Percentiles rank a stretch among this genome's conserved stretches.
These are phyloP conservation scores for Penicillium polonicum DNA, from an alignment of 2,329 filamentous ascomycete genomes.

Conservation along the genomic window DNA sequence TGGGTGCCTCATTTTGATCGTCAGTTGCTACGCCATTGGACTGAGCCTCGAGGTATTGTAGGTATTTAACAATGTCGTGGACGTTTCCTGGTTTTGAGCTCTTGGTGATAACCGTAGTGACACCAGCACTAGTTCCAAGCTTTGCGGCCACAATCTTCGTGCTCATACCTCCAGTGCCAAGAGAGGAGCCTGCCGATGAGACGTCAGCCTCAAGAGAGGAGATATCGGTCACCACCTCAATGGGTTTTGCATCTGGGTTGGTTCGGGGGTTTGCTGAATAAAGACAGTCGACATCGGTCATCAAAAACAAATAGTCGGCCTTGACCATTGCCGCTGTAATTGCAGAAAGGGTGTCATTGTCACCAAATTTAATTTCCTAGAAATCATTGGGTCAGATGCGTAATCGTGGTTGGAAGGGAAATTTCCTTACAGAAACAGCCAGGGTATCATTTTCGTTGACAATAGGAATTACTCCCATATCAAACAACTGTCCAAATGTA, in stretches of 20 bases:
- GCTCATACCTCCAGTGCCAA: conserved; percentile 95
- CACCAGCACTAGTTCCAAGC: conserved; percentile 87
- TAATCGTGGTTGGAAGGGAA: not conserved
- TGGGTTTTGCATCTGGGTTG: conserved; percentile 80
- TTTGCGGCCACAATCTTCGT: conserved; percentile 95
- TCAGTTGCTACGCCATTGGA: conserved; percentile 24
- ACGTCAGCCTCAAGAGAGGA: conserved; percentile 79
- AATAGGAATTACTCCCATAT: conserved; percentile 96
- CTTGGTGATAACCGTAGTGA: conserved; percentile 92
- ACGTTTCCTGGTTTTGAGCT: conserved; percentile 95
- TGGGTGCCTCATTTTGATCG: conserved; percentile 41
- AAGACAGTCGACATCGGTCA: conserved; percentile 97
- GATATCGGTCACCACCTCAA: conserved; percentile 91
- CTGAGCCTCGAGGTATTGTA: conserved; percentile 60
- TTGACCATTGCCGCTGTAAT: conserved; percentile 98
- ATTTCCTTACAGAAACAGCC: conserved; percentile 67
- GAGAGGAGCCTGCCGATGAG: conserved; percentile 79
- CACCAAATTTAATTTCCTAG: conserved; percentile 94
- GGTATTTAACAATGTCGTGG: conserved; percentile 76
- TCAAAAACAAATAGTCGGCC: conserved; percentile 92
- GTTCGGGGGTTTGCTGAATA: conserved; percentile 94
- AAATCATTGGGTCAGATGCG: not conserved
- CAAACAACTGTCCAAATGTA: conserved; percentile 82
- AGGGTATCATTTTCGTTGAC: conserved; percentile 99
- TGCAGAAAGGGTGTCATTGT: conserved; percentile 95